These are phyloP conservation scores for Diaporthe sp. DNA, from an alignment of 2,329 filamentous ascomycete species.

Conservation along the genomic window DNA sequence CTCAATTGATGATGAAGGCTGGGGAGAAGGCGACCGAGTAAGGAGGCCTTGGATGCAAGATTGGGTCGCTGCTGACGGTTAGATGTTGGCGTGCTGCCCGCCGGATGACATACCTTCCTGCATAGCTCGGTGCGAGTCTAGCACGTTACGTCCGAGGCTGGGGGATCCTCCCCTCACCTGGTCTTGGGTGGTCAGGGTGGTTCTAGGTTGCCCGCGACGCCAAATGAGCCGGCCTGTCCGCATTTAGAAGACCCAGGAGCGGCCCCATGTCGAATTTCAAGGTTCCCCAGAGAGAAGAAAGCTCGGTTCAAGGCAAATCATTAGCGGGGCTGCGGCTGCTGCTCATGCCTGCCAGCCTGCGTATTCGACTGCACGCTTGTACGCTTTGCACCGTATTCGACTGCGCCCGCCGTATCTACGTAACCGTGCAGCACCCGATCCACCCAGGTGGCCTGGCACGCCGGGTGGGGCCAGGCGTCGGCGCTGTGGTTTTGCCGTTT, in stretches of 20 bases:
- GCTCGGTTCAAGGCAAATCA: constrained; percentile 24
- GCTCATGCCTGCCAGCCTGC: too few relatives aligned
- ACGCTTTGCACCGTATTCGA: not conserved
- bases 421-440: not conserved
- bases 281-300: constrained; percentile 19
- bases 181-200: constrained; percentile 5
- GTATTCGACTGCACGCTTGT: not conserved
- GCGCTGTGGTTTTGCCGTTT: constrained; percentile 12
- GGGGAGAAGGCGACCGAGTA: not conserved
- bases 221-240: constrained; percentile 25
- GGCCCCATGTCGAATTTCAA: constrained; percentile 24
- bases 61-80: constrained; percentile 22
- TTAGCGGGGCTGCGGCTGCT: constrained; percentile 20
- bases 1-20: not conserved
- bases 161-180: constrained; percentile 16
- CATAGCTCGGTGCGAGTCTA: constrained; percentile 2
- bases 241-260: constrained; percentile 18
- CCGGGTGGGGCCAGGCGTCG: not conserved
- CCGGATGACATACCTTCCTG: constrained; percentile 17
- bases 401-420: not conserved
- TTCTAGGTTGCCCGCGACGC: constrained; percentile 3
- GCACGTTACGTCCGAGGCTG: constrained; percentile 13
- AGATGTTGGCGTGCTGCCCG: constrained; percentile 14
- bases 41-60: constrained; percentile 7
- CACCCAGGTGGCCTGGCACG: not conserved